These are phyloP conservation scores for Hypoxylon sp. DNA, from an alignment of 2,329 filamentous ascomycete species.

Conservation along the genomic window DNA sequence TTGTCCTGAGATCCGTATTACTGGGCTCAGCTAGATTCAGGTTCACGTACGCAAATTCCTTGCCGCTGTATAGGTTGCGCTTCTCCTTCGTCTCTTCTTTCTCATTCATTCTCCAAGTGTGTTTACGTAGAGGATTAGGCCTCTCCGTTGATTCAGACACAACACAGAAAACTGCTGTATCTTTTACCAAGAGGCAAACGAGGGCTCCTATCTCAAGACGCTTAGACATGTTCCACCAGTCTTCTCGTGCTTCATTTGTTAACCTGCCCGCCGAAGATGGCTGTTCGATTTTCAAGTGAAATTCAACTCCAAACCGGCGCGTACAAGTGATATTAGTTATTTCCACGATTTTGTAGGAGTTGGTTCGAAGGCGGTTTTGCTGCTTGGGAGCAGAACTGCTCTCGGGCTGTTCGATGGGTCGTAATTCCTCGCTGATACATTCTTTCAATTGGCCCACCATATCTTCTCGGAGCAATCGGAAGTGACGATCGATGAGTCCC, in stretches of 20 bases:
- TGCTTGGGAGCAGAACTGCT: slow-evolving; percentile 23
- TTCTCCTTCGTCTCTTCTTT: background rate
- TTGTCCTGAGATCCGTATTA: slow-evolving; percentile 39
- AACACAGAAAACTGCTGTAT: slow-evolving; percentile 30
- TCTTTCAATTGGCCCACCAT: slow-evolving; percentile 63
- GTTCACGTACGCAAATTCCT: slow-evolving; percentile 51
- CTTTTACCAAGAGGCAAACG: slow-evolving; percentile 33
- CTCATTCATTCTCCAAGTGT: slow-evolving; percentile 14
- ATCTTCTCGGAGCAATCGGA: slow-evolving; percentile 69
- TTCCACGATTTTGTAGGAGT: slow-evolving; percentile 26
- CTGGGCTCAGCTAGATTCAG: slow-evolving; percentile 51
- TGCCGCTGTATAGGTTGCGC: slow-evolving; percentile 53
- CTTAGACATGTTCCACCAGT: slow-evolving; percentile 38
- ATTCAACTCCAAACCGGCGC: slow-evolving; percentile 19
- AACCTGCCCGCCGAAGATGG: slow-evolving; percentile 12
- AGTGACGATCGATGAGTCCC: slow-evolving; percentile 68
- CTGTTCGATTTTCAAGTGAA: slow-evolving; percentile 30
- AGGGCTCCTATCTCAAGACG: slow-evolving; percentile 35
- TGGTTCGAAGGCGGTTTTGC: slow-evolving; percentile 10
- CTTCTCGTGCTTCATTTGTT: slow-evolving; percentile 21
- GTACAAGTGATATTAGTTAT: slow-evolving; percentile 17
- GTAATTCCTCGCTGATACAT: slow-evolving; percentile 45
- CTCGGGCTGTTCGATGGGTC: slow-evolving; percentile 6
- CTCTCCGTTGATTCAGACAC: slow-evolving; percentile 36
- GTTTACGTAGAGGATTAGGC: slow-evolving; percentile 16